Evolutionary conservation across 805 yeast genomes (phyloP).

Genomic region (Candida ascalaphidarum): DNA sequence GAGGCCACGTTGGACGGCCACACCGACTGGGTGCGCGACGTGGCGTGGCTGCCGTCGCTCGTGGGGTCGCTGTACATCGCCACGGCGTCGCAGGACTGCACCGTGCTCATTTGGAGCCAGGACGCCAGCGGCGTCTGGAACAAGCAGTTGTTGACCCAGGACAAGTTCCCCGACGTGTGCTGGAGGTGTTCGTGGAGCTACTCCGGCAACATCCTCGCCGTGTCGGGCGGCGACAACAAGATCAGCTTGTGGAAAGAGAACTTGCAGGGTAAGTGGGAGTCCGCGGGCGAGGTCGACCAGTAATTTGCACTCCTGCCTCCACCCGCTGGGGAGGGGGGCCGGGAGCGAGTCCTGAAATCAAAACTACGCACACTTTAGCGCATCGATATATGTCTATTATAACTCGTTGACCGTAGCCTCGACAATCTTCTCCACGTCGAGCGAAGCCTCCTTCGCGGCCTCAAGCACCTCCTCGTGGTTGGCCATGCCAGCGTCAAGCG

Average conservation of each 20-base stretch:
- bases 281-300: slow-evolving; percentile 94
- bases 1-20: slow-evolving; percentile 85
- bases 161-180: slow-evolving; percentile 90
- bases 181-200: slow-evolving; percentile 99
- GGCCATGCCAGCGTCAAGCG: slow-evolving; percentile 69
- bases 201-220: slow-evolving; percentile 91
- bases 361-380: neutral
- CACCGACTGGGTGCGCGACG: slow-evolving; percentile 98
- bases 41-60: slow-evolving; percentile 94
- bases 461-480: slow-evolving; percentile 88
- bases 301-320: too few relatives aligned
- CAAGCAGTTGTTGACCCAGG: slow-evolving; percentile 63
- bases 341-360: too few relatives aligned
- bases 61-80: slow-evolving; percentile 86
- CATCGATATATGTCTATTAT: slow-evolving; percentile 4
- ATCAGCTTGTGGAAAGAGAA: slow-evolving; percentile 96
- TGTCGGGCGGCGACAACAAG: slow-evolving; percentile 93
- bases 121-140: slow-evolving; percentile 70
- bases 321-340: too few relatives aligned
- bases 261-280: slow-evolving; percentile 88
- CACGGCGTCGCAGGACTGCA: slow-evolving; percentile 92
- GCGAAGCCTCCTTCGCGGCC: slow-evolving; percentile 71
- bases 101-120: slow-evolving; percentile 93
- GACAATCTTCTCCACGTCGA: slow-evolving; percentile 68
- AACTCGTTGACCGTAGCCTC: slow-evolving; percentile 48